A percentile compares a stretch with the other conserved stretches of the same genome.
Conservation (phyloP, 805 yeast genomes). For the Sugiyamaella smithiae region DNA sequence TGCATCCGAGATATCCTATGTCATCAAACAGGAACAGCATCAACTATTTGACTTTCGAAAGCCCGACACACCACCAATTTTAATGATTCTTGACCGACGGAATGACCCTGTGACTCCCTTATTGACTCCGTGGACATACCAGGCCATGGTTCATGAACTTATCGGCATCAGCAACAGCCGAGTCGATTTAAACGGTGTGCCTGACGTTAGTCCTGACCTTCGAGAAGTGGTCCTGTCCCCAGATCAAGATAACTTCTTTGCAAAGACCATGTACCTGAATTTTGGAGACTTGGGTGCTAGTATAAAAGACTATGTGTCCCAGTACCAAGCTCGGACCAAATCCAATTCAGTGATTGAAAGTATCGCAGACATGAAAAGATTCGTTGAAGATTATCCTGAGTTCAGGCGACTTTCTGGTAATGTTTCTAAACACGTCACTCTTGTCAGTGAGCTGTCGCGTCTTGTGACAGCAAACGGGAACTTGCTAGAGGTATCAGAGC, state of each 20-base stretch:
- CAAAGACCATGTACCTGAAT: slow-evolving; percentile 79
- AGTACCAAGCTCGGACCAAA: slow-evolving; percentile 77
- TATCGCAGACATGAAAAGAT: slow-evolving; percentile 84
- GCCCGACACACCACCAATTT: slow-evolving; percentile 65
- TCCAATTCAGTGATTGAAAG: slow-evolving; percentile 68
- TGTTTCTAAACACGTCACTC: slow-evolving; percentile 86
- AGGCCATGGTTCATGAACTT: slow-evolving; percentile 94
- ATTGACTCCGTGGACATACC: slow-evolving; percentile 95
- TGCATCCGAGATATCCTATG: slow-evolving; percentile 57
- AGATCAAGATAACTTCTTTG: slow-evolving; percentile 72
- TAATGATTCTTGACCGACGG: slow-evolving; percentile 76
- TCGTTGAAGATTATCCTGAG: slow-evolving; percentile 92
- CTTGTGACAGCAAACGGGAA: slow-evolving; percentile 54
- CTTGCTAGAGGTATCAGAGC: slow-evolving; percentile 82
- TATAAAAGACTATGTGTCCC: slow-evolving; percentile 78
- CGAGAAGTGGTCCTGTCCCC: slow-evolving; percentile 62
- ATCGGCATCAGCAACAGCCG: slow-evolving; percentile 79
- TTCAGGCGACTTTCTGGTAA: slow-evolving; percentile 83
- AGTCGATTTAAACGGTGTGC: slow-evolving; percentile 59
- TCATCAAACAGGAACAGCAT: slow-evolving; percentile 34
- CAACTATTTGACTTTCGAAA: slow-evolving; percentile 66
- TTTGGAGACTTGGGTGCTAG: slow-evolving; percentile 91
- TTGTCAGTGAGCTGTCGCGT: slow-evolving; percentile 82
- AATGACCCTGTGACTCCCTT: slow-evolving; percentile 94
- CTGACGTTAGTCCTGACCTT: slow-evolving; percentile 57